phyloP scores from a whole-genome alignment of 139 green algal species.

The Dunaliella primolecta region DNA sequence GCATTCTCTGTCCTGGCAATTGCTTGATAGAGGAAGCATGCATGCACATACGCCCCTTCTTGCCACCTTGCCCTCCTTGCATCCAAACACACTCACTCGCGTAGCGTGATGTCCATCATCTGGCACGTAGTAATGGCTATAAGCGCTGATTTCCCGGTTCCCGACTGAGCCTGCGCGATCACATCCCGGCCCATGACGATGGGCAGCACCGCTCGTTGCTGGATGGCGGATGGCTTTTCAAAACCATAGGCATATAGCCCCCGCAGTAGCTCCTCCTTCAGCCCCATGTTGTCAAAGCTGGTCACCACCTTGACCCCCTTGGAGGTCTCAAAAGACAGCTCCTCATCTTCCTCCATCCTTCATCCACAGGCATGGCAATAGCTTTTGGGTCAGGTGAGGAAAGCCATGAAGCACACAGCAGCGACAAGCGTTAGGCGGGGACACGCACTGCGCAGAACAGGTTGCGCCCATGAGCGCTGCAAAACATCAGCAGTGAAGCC shows the following conservation, averaged over 20 bases:
- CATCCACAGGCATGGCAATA: no score
- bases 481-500: no score
- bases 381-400: no score
- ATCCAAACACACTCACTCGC: conserved; percentile 77
- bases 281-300: conserved; percentile 90
- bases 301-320: conserved; percentile 72
- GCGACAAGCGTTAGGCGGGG: no score
- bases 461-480: no score
- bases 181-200: conserved; percentile 91
- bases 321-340: conserved; percentile 74
- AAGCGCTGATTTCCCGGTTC: conserved; percentile 97
- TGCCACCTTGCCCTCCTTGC: no score
- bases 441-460: no score
- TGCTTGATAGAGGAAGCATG: background rate
- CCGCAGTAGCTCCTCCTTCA: conserved; percentile 90
- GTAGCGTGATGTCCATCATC: conserved; percentile 70
- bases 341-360: conserved; percentile 39
- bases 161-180: conserved; percentile 97
- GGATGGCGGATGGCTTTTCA: conserved; percentile 97
- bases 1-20: background rate
- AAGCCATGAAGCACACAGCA: no score
- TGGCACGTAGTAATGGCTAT: conserved; percentile 91
- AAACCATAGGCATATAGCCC: conserved; percentile 96
- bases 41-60: no score
- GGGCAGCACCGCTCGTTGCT: conserved; percentile 93